These are phyloP conservation scores for Exophiala spinifera DNA, from an alignment of 2,329 filamentous ascomycete genomes.

Conservation along the genomic window DNA sequence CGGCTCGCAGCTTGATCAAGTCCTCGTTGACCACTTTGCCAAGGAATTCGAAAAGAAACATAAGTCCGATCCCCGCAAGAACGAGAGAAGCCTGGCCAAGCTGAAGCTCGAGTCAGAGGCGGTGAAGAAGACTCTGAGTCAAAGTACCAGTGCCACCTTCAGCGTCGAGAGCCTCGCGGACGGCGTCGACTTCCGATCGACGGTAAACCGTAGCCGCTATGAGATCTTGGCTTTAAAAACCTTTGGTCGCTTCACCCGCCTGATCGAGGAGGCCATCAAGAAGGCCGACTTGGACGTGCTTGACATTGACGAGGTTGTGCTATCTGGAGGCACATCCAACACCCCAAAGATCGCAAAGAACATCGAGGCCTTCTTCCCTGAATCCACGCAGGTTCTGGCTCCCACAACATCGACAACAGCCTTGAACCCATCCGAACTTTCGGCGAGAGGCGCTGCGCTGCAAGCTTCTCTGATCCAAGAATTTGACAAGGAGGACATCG, in stretches of 20 bases:
- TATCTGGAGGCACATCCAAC: slow-evolving; percentile 87
- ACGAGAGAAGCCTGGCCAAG: slow-evolving; percentile 81
- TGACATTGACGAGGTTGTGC: slow-evolving; percentile 91
- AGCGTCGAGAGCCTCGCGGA: slow-evolving; percentile 87
- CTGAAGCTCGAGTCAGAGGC: slow-evolving; percentile 86
- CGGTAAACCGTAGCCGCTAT: slow-evolving; percentile 89
- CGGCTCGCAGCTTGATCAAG: slow-evolving; percentile 80
- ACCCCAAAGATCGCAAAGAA: slow-evolving; percentile 88
- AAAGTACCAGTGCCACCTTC: slow-evolving; percentile 85
- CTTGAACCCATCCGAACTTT: slow-evolving; percentile 90
- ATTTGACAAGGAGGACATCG: slow-evolving; percentile 89
- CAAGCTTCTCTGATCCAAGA: slow-evolving; percentile 93
- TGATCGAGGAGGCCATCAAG: slow-evolving; percentile 80
- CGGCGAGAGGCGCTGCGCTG: slow-evolving; percentile 85
- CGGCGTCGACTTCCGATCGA: slow-evolving; percentile 85
- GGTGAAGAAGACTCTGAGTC: slow-evolving; percentile 85
- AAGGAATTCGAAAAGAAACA: slow-evolving; percentile 99
- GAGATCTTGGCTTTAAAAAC: slow-evolving; percentile 84
- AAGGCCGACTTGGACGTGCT: slow-evolving; percentile 91
- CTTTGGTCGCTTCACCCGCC: slow-evolving; percentile 80
- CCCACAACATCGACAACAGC: slow-evolving; percentile 74
- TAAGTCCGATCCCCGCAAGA: slow-evolving; percentile 79
- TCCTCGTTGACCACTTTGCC: slow-evolving; percentile 91
- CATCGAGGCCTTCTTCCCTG: slow-evolving; percentile 74
- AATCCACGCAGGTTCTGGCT: slow-evolving; percentile 72